These are phyloP conservation scores for Aspergillus indologenus DNA, from an alignment of 495 filamentous ascomycete species.

Conservation along the genomic window DNA sequence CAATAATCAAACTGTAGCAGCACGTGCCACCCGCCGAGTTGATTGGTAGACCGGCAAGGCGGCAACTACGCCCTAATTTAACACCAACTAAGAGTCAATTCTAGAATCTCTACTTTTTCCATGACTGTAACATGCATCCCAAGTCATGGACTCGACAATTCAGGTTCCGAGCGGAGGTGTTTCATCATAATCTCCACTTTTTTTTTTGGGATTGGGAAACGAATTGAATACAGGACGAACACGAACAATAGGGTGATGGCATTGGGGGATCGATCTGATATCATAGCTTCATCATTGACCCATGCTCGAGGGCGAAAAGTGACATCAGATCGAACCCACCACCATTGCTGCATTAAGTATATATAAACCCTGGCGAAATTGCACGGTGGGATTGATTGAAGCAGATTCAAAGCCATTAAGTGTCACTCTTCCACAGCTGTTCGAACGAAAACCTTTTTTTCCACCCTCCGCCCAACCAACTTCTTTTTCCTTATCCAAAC, in stretches of 20 bases:
- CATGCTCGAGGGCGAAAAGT: background rate
- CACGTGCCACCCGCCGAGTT: background rate
- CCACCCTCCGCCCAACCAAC: background rate
- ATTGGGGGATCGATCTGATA: conserved; percentile 1
- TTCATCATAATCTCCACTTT: background rate
- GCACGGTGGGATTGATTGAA: background rate
- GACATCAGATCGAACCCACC: conserved; percentile 1
- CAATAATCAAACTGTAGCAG: too few species aligned
- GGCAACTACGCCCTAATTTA: too few species aligned
- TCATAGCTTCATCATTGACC: conserved; percentile 5
- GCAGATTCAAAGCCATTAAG: background rate
- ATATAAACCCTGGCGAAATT: background rate
- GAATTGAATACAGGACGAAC: background rate
- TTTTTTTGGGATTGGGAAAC: background rate
- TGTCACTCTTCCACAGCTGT: background rate
- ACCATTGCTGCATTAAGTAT: background rate
- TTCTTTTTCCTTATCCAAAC: background rate
- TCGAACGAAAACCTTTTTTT: background rate
- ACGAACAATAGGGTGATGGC: too few species aligned
- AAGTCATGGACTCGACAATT: too few species aligned
- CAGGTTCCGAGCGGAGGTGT: background rate
- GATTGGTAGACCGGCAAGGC: too few species aligned
- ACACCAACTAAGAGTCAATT: too few species aligned
- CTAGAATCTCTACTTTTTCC: background rate
- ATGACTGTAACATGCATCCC: too few species aligned